These are phyloP conservation scores for Bacterosira constricta DNA, from an alignment of 108 stramenopile species.

Conservation along the genomic window DNA sequence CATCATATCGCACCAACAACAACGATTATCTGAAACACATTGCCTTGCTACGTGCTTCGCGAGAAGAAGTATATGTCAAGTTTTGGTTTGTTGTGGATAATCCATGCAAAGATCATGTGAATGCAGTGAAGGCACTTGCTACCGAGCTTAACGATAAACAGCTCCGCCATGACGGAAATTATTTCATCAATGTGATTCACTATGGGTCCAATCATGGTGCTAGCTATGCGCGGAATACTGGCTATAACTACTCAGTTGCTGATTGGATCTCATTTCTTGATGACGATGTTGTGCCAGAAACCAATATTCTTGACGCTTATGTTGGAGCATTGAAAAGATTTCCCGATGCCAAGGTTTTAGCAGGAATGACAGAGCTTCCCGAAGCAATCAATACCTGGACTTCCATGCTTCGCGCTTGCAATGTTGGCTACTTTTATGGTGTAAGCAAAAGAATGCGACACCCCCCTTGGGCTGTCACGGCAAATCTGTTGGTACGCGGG, in stretches of 20 bases:
- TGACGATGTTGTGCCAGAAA: slow-evolving; percentile 67
- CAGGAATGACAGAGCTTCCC: slow-evolving; percentile 44
- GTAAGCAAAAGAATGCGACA: slow-evolving; percentile 32
- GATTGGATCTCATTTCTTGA: slow-evolving; percentile 71
- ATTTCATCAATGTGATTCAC: slow-evolving; percentile 46
- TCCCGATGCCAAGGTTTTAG: slow-evolving; percentile 48
- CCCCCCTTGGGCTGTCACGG: slow-evolving; percentile 72
- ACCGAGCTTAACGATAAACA: slow-evolving; percentile 10
- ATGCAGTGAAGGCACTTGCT: slow-evolving; percentile 21
- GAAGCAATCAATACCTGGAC: slow-evolving; percentile 34
- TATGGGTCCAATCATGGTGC: slow-evolving; percentile 60
- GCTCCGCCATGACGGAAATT: slow-evolving; percentile 26
- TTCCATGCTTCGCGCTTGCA: slow-evolving; percentile 39
- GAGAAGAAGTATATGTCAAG: slow-evolving; percentile 30
- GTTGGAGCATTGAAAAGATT: slow-evolving; percentile 40
- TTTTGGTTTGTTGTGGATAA: slow-evolving; percentile 49
- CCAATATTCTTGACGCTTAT: slow-evolving; percentile 55
- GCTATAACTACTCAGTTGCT: slow-evolving; percentile 50
- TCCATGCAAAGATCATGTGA: slow-evolving; percentile 20
- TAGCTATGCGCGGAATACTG: slow-evolving; percentile 55
- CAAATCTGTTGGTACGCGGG: slow-evolving; percentile 49
- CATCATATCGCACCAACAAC: slow-evolving; percentile 52
- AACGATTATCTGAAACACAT: slow-evolving; percentile 10
- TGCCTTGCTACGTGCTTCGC: slow-evolving; percentile 17
- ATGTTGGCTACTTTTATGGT: slow-evolving; percentile 51